Evolutionary conservation across 768 basidiomycete genomes (phyloP), one percentile per base, ranked within the genome.

Genomic region (Calocybe cyanea): DNA sequence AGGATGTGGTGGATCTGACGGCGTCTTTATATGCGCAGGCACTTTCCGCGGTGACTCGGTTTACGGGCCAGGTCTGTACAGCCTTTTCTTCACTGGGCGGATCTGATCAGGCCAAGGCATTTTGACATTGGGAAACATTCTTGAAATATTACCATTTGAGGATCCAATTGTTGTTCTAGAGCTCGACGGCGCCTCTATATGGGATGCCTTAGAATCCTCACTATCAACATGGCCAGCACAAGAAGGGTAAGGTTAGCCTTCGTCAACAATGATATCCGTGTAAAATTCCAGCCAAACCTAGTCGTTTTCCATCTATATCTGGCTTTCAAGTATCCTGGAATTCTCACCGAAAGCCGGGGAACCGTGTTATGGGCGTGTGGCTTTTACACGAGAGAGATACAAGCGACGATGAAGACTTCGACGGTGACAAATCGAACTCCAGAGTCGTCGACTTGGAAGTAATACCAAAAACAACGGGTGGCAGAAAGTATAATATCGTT

Each of bases 311-410:
- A 0, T 75, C 92, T 10, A 72, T 95, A 30, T 86, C 92, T 18
- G 92, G 92, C 14, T 75, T 94, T 31, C 81, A 80, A 9, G 85
- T 94, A 7, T 75, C 80, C 14, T 94, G 92, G 92, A 92, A 96
- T 61, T 93, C 90, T 30, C 76, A 78, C 21, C 73, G 71, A 33
- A 76, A 78, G 1, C 77, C 88, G 0, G 83, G 85, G 13, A 69
- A 83, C 43, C 82, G 92, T 13, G 78, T 96, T 5, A 63, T 84
- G 18, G 85, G 84, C 3, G 70, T 95, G 17, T 83, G 83, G 80
- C 66, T 85, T 35, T 51, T 78, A 49, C 66, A 71, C 54, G 63
- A 74, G 48, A 58, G 57, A 17, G 67, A 68, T n/a, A 56, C 56
- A 14, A 63, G 59, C 42, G 52, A 59, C n/a, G 40, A 56, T 13